A percentile compares a stretch with the other conserved stretches of the same genome.
Conservation (phyloP, 352 stramenopile species). For the Globisporangium spinosum region DNA sequence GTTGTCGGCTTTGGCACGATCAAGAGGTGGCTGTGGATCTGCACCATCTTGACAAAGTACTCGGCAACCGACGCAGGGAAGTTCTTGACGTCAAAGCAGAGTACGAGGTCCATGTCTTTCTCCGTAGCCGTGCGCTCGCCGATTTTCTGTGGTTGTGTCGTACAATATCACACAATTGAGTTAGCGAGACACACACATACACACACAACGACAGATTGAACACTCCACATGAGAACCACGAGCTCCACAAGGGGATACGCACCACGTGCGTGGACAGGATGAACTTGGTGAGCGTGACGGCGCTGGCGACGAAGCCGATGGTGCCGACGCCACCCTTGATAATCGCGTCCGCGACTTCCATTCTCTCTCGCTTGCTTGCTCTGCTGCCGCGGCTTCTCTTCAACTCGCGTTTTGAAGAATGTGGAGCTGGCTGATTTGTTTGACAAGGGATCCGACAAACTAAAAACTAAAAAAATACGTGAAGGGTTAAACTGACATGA, state of each 20-base stretch:
- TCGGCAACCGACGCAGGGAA: constrained; percentile 43
- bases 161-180: neutral
- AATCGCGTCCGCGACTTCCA: constrained; percentile 39
- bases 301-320: constrained; percentile 70
- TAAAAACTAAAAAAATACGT: neutral
- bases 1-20: constrained; percentile 42
- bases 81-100: constrained; percentile 67
- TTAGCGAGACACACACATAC: neutral
- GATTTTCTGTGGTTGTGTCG: constrained; percentile 41
- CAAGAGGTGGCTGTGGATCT: constrained; percentile 54
- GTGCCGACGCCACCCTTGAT: constrained; percentile 68
- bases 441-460: neutral
- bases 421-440: neutral
- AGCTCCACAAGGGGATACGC: constrained; percentile 11
- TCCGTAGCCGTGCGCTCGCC: constrained; percentile 41
- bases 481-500: neutral
- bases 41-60: constrained; percentile 68
- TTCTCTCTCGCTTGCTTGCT: neutral
- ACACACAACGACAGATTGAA: neutral
- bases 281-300: constrained; percentile 79
- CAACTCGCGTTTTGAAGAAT: constrained; percentile 5
- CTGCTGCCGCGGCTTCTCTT: neutral
- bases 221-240: neutral
- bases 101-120: constrained; percentile 65
- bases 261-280: constrained; percentile 71